phyloP scores from a whole-genome alignment of 306 rosid genomes.

The Macrotyloma uniflorum region DNA sequence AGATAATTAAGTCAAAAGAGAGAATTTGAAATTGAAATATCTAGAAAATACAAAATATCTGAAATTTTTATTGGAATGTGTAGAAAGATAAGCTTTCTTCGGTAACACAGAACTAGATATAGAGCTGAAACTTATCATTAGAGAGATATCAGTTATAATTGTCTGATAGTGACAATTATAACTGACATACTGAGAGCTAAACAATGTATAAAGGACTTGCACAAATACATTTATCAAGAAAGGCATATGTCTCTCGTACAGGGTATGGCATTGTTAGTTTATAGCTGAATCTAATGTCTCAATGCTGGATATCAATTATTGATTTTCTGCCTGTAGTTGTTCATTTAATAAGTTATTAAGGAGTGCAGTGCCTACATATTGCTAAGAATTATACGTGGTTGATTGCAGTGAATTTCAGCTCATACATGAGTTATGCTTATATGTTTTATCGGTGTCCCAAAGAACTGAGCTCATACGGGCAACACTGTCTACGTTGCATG shows the following conservation, averaged over 20 bases:
- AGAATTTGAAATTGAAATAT: not conserved
- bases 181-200: not conserved
- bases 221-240: not conserved
- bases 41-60: not conserved
- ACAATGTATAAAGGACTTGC: not conserved
- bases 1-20: not conserved
- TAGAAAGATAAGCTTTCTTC: not conserved
- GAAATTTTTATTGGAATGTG: not conserved
- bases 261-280: not conserved
- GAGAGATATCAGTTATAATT: not conserved
- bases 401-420: slow-evolving; percentile 87
- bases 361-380: slow-evolving; percentile 11
- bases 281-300: not conserved
- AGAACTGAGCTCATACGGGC: slow-evolving; percentile 83
- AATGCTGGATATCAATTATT: slow-evolving; percentile 10
- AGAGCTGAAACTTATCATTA: not conserved
- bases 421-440: slow-evolving; percentile 92
- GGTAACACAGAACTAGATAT: not conserved
- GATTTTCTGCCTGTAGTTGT: not conserved
- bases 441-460: slow-evolving; percentile 86
- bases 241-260: not conserved
- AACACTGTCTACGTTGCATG: slow-evolving; percentile 84
- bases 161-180: not conserved
- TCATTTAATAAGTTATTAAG: not conserved
- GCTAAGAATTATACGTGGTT: slow-evolving; percentile 39